These are phyloP conservation scores for Amylocarpus encephaloides DNA, from an alignment of 2,329 filamentous ascomycete species.

Conservation along the genomic window DNA sequence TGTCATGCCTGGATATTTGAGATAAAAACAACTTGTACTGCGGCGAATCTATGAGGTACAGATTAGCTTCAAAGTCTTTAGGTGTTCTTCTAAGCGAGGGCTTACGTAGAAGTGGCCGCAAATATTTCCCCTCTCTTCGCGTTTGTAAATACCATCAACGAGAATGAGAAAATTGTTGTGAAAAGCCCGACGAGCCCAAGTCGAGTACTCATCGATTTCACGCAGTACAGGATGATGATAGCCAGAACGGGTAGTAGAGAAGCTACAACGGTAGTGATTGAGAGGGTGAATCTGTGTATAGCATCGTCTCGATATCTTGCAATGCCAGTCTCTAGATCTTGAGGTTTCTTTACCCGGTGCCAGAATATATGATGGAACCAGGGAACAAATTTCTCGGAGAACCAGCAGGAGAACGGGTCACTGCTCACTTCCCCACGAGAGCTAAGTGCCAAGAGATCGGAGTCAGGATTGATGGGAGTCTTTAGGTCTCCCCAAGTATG, in stretches of 20 bases:
- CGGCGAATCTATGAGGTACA: not conserved
- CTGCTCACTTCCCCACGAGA: conserved; percentile 4
- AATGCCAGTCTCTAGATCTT: conserved; percentile 4
- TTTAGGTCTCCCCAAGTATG: conserved; percentile 13
- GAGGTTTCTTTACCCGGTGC: not conserved
- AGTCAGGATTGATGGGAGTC: not conserved
- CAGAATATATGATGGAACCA: conserved; percentile 14
- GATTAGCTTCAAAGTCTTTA: not conserved
- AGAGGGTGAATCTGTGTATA: conserved; percentile 10
- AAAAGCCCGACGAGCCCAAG: conserved; percentile 25
- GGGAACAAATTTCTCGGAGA: conserved; percentile 16
- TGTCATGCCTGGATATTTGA: not conserved
- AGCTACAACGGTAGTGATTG: conserved; percentile 25
- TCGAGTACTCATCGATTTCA: conserved; percentile 18
- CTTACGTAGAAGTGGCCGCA: conserved; percentile 29
- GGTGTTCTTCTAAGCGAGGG: not conserved
- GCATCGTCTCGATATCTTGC: conserved; percentile 11
- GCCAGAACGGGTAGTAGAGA: conserved; percentile 27
- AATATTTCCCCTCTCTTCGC: conserved; percentile 28
- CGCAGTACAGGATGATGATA: conserved; percentile 28
- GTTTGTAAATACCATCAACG: conserved; percentile 23
- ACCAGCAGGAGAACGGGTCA: conserved; percentile 19
- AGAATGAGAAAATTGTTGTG: conserved; percentile 24
- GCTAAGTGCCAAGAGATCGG: conserved; percentile 24
- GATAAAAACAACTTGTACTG: not conserved